A percentile compares a stretch with the other conserved stretches of the same genome.
These are phyloP conservation scores for Rhododendron simsii DNA, from an alignment of 148 eudicot species.

Conservation along the genomic window DNA sequence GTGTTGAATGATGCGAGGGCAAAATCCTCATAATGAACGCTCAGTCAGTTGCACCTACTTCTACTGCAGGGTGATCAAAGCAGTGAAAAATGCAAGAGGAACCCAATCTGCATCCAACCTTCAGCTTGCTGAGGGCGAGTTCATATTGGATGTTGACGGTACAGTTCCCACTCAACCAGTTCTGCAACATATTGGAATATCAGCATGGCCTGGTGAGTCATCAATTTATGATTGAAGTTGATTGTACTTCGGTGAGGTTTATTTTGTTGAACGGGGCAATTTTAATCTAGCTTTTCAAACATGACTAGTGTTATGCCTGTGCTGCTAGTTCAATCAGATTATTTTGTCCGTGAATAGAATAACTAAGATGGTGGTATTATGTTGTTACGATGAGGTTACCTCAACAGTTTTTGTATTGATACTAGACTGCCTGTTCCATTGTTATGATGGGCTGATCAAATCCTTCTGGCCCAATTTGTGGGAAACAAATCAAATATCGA, in stretches of 20 bases:
- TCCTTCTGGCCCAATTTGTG: background rate
- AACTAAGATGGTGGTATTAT: background rate
- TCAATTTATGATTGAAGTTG: constrained; percentile 1
- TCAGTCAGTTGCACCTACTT: constrained; percentile 5
- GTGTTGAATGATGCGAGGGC: background rate
- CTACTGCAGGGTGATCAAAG: constrained; percentile 60
- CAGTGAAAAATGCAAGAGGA: constrained; percentile 43
- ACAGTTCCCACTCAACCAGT: constrained; percentile 75
- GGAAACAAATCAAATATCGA: background rate
- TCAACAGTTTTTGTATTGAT: background rate
- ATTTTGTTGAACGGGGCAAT: background rate
- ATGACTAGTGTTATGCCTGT: background rate
- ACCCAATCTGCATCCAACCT: constrained; percentile 46
- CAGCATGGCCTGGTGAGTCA: constrained; percentile 87
- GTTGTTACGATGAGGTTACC: background rate
- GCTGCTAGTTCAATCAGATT: background rate
- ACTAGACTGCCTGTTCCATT: background rate
- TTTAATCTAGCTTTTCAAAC: background rate
- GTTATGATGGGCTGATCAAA: background rate
- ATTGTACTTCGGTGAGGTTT: background rate
- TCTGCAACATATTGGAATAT: constrained; percentile 73
- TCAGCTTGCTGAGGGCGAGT: constrained; percentile 58
- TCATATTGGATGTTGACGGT: constrained; percentile 75
- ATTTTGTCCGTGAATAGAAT: background rate
- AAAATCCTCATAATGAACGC: background rate